Percentiles rank a stretch among this genome's conserved stretches.
Conservation (phyloP, 2,329 filamentous ascomycete species). For the Thelonectria olida region DNA sequence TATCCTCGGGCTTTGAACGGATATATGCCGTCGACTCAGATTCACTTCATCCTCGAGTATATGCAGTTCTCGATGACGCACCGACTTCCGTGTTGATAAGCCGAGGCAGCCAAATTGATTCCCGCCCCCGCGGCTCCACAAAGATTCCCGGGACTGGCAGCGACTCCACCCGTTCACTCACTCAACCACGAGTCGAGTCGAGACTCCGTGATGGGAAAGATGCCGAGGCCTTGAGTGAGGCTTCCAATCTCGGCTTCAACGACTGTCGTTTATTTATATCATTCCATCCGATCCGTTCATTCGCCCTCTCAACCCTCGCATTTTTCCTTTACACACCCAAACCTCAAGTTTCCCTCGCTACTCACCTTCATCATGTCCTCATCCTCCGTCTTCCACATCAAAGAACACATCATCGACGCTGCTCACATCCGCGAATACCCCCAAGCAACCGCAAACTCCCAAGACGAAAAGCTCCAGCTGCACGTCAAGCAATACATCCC, state of each 20-base stretch:
- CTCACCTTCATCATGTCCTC: conserved; percentile 28
- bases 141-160: neutral
- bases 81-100: conserved; percentile 5
- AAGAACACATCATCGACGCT: conserved; percentile 77
- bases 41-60: too few relatives aligned
- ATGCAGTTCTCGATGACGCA: neutral
- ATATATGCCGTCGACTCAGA: too few relatives aligned
- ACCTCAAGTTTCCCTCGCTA: neutral
- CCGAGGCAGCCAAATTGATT: conserved; percentile 2
- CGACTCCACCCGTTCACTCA: neutral
- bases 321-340: neutral
- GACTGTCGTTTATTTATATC: neutral
- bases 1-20: too few relatives aligned
- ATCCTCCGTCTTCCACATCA: conserved; percentile 64
- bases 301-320: too few relatives aligned
- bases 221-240: neutral
- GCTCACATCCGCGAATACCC: conserved; percentile 87
- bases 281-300: neutral
- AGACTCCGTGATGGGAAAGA: neutral
- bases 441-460: conserved; percentile 73
- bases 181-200: neutral
- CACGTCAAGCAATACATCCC: conserved; percentile 91
- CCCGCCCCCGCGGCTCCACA: conserved; percentile 5
- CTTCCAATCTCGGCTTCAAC: neutral
- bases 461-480: conserved; percentile 79